phyloP scores from a whole-genome alignment of 306 rosid genomes.

The Aeschynomene evenia region DNA sequence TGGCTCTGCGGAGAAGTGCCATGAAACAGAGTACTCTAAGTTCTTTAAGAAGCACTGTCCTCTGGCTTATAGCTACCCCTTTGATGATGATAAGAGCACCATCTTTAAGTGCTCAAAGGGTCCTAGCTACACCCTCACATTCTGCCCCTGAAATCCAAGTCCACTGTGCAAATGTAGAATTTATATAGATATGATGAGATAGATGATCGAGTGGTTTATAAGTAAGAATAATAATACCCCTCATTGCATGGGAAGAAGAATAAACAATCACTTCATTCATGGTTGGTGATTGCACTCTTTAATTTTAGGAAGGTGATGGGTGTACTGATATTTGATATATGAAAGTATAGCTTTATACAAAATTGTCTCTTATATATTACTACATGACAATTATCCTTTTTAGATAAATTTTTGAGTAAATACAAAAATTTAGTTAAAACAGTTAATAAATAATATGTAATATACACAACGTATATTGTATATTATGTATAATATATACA shows the following conservation, averaged over 20 bases:
- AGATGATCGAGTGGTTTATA: background rate
- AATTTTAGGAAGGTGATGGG: too few relatives aligned
- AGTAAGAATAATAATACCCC: background rate
- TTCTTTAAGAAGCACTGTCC: constrained; percentile 59
- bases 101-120: constrained; percentile 53
- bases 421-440: too few relatives aligned
- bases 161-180: constrained; percentile 1
- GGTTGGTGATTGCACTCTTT: too few relatives aligned
- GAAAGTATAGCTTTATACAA: too few relatives aligned
- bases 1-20: constrained; percentile 37
- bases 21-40: constrained; percentile 43
- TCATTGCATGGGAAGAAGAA: background rate
- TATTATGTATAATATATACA: too few relatives aligned
- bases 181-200: too few relatives aligned
- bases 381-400: too few relatives aligned
- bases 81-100: constrained; percentile 56
- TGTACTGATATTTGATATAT: too few relatives aligned
- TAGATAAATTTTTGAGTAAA: too few relatives aligned
- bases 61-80: constrained; percentile 72
- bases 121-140: constrained; percentile 52
- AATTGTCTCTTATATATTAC: too few relatives aligned
- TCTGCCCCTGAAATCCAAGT: constrained; percentile 60
- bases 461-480: too few relatives aligned
- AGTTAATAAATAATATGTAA: too few relatives aligned
- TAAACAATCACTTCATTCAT: background rate